These are phyloP conservation scores for Penicillium sp. DNA, from an alignment of 2,329 filamentous ascomycete genomes.

Conservation along the genomic window DNA sequence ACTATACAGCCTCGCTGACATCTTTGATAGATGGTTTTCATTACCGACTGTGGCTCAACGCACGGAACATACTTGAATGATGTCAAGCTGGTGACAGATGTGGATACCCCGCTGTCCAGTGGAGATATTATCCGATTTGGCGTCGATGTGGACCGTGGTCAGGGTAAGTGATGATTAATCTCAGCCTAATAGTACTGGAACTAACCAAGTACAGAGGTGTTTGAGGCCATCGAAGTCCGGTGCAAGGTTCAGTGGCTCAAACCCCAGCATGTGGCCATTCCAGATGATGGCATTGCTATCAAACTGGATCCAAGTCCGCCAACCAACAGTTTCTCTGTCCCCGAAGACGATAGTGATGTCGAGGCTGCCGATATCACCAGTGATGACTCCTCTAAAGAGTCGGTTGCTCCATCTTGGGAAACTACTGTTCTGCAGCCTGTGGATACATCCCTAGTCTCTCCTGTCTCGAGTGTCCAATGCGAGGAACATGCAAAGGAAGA, in stretches of 20 bases:
- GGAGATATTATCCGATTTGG: constrained; percentile 48
- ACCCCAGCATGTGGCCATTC: constrained; percentile 15
- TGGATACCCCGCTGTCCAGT: constrained; percentile 41
- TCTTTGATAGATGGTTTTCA: constrained; percentile 42
- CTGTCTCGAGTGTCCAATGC: background rate
- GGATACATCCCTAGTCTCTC: background rate
- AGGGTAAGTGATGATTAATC: constrained; percentile 33
- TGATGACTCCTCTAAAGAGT: constrained; percentile 4
- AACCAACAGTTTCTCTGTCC: constrained; percentile 44
- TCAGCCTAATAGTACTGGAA: background rate
- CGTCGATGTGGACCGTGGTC: constrained; percentile 50
- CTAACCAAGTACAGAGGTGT: constrained; percentile 26
- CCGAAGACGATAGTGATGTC: constrained; percentile 41
- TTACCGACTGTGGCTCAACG: constrained; percentile 60
- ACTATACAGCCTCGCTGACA: constrained; percentile 14
- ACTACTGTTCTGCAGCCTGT: background rate
- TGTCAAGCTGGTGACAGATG: constrained; percentile 39
- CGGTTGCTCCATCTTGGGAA: background rate
- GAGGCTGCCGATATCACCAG: constrained; percentile 2
- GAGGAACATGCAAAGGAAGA: background rate
- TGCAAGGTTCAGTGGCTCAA: constrained; percentile 34
- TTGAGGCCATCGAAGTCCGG: constrained; percentile 35
- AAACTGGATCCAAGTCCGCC: constrained; percentile 12
- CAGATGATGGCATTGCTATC: background rate
- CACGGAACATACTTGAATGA: constrained; percentile 62